Evolutionary conservation across 1,284 basidiomycete species (phyloP).

Genomic region (Papiliotrema laurentii): DNA sequence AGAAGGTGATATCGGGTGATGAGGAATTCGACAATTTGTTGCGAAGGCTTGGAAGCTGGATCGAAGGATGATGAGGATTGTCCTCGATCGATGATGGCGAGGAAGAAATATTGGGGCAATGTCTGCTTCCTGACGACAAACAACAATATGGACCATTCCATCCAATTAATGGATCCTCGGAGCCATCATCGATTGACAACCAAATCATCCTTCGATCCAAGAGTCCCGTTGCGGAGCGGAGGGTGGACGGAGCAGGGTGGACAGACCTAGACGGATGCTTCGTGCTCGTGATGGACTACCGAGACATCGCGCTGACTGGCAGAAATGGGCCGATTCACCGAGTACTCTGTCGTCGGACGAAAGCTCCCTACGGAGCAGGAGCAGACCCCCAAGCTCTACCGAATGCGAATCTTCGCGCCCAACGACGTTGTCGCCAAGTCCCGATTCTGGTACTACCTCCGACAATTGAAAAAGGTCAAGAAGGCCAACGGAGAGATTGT

Average conservation of each 20-base stretch:
- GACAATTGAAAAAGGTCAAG: slow-evolving; percentile 98
- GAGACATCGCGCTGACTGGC: slow-evolving; percentile 5
- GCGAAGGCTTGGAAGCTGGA: neutral
- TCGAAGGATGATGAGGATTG: neutral
- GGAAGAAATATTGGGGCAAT: slow-evolving; percentile 46
- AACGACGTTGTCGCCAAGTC: slow-evolving; percentile 98
- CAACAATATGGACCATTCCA: slow-evolving; percentile 8
- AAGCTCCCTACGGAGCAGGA: slow-evolving; percentile 92
- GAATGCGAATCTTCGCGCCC: slow-evolving; percentile 99
- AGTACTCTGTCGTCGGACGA: slow-evolving; percentile 97
- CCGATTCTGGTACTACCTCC: slow-evolving; percentile 99
- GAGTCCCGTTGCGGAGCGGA: neutral
- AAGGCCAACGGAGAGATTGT: slow-evolving; percentile 99
- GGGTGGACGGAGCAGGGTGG: neutral
- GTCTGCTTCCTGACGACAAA: slow-evolving; percentile 39
- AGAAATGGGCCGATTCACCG: slow-evolving; percentile 56
- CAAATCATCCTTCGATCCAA: too few species aligned
- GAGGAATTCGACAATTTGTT: neutral
- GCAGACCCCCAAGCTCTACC: slow-evolving; percentile 77
- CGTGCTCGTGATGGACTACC: slow-evolving; percentile 2
- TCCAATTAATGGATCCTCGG: slow-evolving; percentile 24
- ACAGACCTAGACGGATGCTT: neutral
- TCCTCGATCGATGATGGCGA: slow-evolving; percentile 12
- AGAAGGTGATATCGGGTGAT: too few species aligned
- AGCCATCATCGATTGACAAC: too few species aligned